A percentile compares a stretch with the other conserved stretches of the same genome.
Conservation (phyloP, 495 filamentous ascomycete genomes). For the Barbatosphaeria neglecta region DNA sequence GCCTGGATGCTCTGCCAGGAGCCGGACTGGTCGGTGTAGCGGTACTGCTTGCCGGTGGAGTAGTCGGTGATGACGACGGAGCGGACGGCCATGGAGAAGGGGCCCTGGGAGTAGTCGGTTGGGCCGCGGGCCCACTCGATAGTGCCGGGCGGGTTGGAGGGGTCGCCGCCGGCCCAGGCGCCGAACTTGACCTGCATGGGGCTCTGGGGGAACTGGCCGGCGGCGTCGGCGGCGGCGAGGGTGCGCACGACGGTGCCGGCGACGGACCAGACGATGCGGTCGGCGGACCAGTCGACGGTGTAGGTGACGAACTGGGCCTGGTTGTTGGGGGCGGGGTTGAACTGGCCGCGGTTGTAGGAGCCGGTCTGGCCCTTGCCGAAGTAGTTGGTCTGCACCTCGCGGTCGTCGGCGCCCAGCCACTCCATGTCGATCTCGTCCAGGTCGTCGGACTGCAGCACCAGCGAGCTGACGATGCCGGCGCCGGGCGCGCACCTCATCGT, state of each 20-base stretch:
- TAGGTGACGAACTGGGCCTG: slow-evolving; percentile 73
- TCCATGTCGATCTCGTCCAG: slow-evolving; percentile 95
- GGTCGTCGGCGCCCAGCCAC: slow-evolving; percentile 56
- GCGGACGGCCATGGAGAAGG: slow-evolving; percentile 77
- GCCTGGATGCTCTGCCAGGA: slow-evolving; percentile 52
- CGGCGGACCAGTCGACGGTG: slow-evolving; percentile 74
- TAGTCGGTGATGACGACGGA: slow-evolving; percentile 73
- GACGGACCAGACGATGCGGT: slow-evolving; percentile 71
- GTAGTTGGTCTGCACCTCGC: slow-evolving; percentile 77
- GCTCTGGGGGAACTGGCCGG: slow-evolving; percentile 74
- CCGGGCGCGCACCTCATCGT: slow-evolving; percentile 62
- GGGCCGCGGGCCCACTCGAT: slow-evolving; percentile 78
- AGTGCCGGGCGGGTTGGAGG: slow-evolving; percentile 58
- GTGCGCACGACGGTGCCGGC: slow-evolving; percentile 61
- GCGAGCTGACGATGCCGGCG: slow-evolving; percentile 64
- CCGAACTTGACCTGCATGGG: slow-evolving; percentile 83
- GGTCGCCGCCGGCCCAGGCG: slow-evolving; percentile 77
- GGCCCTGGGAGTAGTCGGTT: slow-evolving; percentile 67
- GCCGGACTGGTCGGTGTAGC: slow-evolving; percentile 64
- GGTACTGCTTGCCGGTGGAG: slow-evolving; percentile 74
- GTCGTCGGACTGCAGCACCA: slow-evolving; percentile 80
- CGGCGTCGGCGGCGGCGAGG: slow-evolving; percentile 44
- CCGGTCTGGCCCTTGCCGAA: slow-evolving; percentile 79
- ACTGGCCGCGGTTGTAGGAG: slow-evolving; percentile 63
- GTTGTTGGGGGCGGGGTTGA: slow-evolving; percentile 48